A percentile compares a stretch with the other conserved stretches of the same genome.
phyloP scores from a whole-genome alignment of 257 asterid species.

The Thymus mandschuricus region DNA sequence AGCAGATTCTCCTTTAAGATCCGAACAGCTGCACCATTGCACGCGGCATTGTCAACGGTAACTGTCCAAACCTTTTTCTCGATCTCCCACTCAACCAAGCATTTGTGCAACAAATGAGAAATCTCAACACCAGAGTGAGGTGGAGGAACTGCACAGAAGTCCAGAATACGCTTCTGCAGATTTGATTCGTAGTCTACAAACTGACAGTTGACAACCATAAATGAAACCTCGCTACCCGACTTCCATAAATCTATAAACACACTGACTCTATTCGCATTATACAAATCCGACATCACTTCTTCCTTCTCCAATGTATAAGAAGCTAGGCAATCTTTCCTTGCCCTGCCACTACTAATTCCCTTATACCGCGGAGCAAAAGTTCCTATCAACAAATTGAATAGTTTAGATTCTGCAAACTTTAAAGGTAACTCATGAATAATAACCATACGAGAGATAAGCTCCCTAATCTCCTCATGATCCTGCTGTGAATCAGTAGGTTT shows the following conservation, averaged over 20 bases:
- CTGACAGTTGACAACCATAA: conserved; percentile 10
- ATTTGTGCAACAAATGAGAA: neutral
- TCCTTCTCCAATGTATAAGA: neutral
- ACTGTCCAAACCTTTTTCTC: neutral
- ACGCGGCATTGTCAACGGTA: neutral
- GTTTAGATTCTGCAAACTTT: neutral
- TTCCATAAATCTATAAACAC: conserved; percentile 11
- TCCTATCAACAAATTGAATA: neutral
- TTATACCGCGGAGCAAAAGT: neutral
- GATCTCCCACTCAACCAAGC: neutral
- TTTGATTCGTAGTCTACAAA: neutral
- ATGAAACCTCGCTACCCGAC: neutral
- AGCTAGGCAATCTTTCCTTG: neutral
- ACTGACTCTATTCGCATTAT: neutral
- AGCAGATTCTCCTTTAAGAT: neutral
- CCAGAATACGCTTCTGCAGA: neutral
- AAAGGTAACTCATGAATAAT: neutral
- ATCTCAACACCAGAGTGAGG: neutral
- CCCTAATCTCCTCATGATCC: neutral
- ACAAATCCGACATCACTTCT: neutral
- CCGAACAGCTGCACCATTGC: neutral
- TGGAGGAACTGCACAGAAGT: neutral
- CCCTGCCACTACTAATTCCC: neutral
- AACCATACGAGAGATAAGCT: neutral
- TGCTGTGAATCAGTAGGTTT: neutral